Percentiles rank a stretch among this genome's conserved stretches.
Conservation (phyloP, 306 rosid species). For the Rosa chinensis region DNA sequence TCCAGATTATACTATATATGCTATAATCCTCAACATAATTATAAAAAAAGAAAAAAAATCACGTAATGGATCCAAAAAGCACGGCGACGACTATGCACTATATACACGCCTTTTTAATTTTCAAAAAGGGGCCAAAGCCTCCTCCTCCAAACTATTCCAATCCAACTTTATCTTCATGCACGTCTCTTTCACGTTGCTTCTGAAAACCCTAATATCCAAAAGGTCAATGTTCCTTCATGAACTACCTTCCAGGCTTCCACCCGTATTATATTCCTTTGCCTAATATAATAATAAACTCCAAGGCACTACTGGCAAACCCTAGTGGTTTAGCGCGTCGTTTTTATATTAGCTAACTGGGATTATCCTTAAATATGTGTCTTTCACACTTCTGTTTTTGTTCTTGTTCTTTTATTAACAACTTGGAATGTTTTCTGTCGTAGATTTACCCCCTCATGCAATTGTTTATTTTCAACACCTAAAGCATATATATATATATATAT, state of each 20-base stretch:
- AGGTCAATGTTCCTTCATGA: conserved; percentile 49
- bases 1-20: conserved; percentile 17
- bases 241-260: conserved; percentile 26
- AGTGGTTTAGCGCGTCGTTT: conserved; percentile 12
- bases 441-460: conserved; percentile 38
- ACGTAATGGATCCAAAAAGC: conserved; percentile 62
- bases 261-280: conserved; percentile 19
- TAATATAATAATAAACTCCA: background rate
- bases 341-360: conserved; percentile 19
- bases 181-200: conserved; percentile 76
- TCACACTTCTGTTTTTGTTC: conserved; percentile 5
- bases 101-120: background rate
- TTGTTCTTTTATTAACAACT: conserved; percentile 11
- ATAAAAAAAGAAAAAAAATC: background rate
- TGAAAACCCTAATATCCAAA: conserved; percentile 36
- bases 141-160: conserved; percentile 1
- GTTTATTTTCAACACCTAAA: conserved; percentile 24
- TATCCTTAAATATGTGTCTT: conserved; percentile 22
- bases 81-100: conserved; percentile 65
- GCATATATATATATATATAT: background rate
- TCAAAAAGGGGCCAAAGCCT: background rate
- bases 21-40: background rate
- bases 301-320: conserved; percentile 13
- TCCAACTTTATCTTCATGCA: conserved; percentile 52
- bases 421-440: conserved; percentile 35